Conservation (phyloP, 139 green algal species). For the Medakamo hakoo region DNA sequence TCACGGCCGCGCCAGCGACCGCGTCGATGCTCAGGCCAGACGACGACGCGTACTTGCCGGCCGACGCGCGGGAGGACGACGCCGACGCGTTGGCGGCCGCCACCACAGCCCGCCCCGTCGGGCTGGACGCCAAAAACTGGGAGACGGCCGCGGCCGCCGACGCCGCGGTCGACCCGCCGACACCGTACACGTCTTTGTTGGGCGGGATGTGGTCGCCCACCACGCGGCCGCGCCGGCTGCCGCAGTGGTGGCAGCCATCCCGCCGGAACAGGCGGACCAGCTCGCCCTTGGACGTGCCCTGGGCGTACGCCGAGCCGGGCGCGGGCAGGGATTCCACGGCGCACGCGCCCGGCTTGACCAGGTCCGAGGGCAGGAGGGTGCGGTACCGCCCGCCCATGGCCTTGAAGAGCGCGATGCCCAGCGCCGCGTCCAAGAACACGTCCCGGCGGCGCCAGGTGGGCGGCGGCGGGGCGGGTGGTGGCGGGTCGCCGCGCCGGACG, state of each 20-base stretch:
- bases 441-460: constrained; percentile 18
- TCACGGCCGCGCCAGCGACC: too few species aligned
- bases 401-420: constrained; percentile 44
- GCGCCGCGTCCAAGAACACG: constrained; percentile 24
- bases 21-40: too few species aligned
- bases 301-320: constrained; percentile 30
- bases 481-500: not conserved
- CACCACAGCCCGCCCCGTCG: too few species aligned
- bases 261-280: constrained; percentile 24
- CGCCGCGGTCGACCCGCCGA: not conserved
- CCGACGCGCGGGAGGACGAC: too few species aligned
- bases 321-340: constrained; percentile 39
- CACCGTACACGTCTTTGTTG: constrained; percentile 40
- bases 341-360: constrained; percentile 37
- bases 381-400: constrained; percentile 40
- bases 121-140: not conserved
- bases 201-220: constrained; percentile 73
- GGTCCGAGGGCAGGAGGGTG: constrained; percentile 51
- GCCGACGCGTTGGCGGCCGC: too few species aligned
- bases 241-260: constrained; percentile 70
- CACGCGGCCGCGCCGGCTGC: constrained; percentile 20
- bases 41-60: too few species aligned
- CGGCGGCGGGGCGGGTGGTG: not conserved
- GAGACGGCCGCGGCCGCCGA: not conserved
- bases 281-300: constrained; percentile 14